Conservation (phyloP, 805 yeast genomes). For the Monosporozyma siamensis region DNA sequence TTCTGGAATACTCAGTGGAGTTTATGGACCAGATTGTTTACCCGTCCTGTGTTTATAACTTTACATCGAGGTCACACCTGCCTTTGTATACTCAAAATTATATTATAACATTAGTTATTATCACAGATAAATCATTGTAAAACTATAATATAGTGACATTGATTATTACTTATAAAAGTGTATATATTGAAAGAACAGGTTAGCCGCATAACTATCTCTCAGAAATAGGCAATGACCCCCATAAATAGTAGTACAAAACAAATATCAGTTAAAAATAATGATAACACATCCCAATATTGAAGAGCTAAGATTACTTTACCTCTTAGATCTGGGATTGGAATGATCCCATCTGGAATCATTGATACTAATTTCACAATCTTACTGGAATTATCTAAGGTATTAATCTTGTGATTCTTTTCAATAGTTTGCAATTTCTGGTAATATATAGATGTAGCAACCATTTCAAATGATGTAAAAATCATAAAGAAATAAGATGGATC, state of each 20-base stretch:
- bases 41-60: no score
- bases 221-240: slow-evolving; percentile 22
- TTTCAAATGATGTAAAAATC: slow-evolving; percentile 28
- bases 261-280: slow-evolving; percentile 27
- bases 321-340: slow-evolving; percentile 24
- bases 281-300: slow-evolving; percentile 29
- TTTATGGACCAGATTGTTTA: no score
- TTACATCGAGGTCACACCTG: no score
- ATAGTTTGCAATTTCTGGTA: slow-evolving; percentile 23
- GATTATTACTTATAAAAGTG: no score
- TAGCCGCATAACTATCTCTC: no score
- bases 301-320: slow-evolving; percentile 20
- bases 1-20: no score
- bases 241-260: slow-evolving; percentile 26
- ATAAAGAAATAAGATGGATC: slow-evolving; percentile 28
- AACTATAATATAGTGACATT: no score
- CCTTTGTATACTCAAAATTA: no score
- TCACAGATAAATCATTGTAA: no score
- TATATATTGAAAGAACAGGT: no score
- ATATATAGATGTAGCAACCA: slow-evolving; percentile 27
- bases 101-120: no score
- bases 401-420: slow-evolving; percentile 20
- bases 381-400: slow-evolving; percentile 22
- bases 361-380: slow-evolving; percentile 24
- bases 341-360: slow-evolving; percentile 28